Evolutionary conservation across 2,329 filamentous ascomycete species (phyloP).

Genomic region (Xylariaceae sp.): DNA sequence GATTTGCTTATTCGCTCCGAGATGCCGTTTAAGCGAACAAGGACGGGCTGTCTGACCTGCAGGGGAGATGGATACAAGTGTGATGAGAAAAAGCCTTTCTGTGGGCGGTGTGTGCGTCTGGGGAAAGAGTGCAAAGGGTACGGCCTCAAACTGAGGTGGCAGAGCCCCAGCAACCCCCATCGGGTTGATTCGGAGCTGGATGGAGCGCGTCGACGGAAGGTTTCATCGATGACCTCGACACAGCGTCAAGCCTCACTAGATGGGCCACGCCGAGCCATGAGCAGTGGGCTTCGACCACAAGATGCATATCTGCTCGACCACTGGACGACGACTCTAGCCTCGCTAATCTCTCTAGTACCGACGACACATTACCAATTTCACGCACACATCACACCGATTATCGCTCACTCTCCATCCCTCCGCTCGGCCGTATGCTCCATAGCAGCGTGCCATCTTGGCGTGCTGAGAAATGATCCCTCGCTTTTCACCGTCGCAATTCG

Average conservation of each 20-base stretch:
- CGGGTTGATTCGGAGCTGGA: slow-evolving; percentile 7
- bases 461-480: slow-evolving; percentile 22
- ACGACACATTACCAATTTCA: slow-evolving; percentile 28
- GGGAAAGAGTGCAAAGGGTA: slow-evolving; percentile 31
- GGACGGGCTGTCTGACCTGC: slow-evolving; percentile 29
- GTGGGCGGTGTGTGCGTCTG: slow-evolving; percentile 29
- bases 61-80: slow-evolving; percentile 34
- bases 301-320: slow-evolving; percentile 27
- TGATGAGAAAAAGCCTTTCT: slow-evolving; percentile 30
- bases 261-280: slow-evolving; percentile 7
- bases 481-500: slow-evolving; percentile 23
- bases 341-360: slow-evolving; percentile 28
- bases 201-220: slow-evolving; percentile 8
- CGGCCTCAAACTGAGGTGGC: slow-evolving; percentile 30
- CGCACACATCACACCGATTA: slow-evolving; percentile 30
- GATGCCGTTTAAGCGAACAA: slow-evolving; percentile 25
- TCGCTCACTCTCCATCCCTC: slow-evolving; percentile 25
- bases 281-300: slow-evolving; percentile 10
- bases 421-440: slow-evolving; percentile 29
- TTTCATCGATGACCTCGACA: background rate
- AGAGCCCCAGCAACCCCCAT: slow-evolving; percentile 13
- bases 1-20: background rate
- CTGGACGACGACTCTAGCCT: slow-evolving; percentile 27
- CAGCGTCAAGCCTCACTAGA: background rate
- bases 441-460: slow-evolving; percentile 30